phyloP scores from a whole-genome alignment of 2,329 filamentous ascomycete genomes.

The Rasamsonia emersonii region DNA sequence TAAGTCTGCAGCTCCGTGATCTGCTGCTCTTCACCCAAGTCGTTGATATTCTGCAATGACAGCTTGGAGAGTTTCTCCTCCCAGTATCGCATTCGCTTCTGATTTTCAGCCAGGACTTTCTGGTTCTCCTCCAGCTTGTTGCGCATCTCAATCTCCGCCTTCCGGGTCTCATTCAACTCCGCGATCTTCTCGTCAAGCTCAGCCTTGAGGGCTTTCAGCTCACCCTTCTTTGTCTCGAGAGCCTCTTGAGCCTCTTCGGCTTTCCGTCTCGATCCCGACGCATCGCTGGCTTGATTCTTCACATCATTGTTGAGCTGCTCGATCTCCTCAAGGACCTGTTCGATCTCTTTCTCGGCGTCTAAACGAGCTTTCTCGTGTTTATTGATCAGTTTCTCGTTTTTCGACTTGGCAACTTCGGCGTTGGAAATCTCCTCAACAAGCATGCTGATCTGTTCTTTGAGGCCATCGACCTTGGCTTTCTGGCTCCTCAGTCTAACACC shows the following conservation, averaged over 20 bases:
- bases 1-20: conserved; percentile 58
- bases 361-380: conserved; percentile 79
- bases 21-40: conserved; percentile 50
- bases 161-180: conserved; percentile 81
- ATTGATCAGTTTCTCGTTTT: conserved; percentile 82
- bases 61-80: conserved; percentile 83
- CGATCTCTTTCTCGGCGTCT: conserved; percentile 72
- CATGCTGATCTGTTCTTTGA: conserved; percentile 76
- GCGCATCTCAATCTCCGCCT: conserved; percentile 92
- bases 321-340: conserved; percentile 61
- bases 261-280: conserved; percentile 61
- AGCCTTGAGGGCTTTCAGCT: conserved; percentile 68
- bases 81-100: conserved; percentile 78
- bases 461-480: conserved; percentile 78
- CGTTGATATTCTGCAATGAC: conserved; percentile 68
- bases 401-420: conserved; percentile 79
- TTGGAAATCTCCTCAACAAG: conserved; percentile 74
- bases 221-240: conserved; percentile 68
- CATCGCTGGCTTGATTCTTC: conserved; percentile 64
- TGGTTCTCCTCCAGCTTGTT: conserved; percentile 97
- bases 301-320: conserved; percentile 73
- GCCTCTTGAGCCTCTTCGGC: conserved; percentile 76
- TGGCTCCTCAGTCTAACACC: conserved; percentile 87
- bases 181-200: conserved; percentile 79
- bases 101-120: conserved; percentile 77